Evolutionary conservation across 2,329 filamentous ascomycete genomes (phyloP), one percentile per base, ranked within the genome.

Genomic region (Alternaria ventricosa): DNA sequence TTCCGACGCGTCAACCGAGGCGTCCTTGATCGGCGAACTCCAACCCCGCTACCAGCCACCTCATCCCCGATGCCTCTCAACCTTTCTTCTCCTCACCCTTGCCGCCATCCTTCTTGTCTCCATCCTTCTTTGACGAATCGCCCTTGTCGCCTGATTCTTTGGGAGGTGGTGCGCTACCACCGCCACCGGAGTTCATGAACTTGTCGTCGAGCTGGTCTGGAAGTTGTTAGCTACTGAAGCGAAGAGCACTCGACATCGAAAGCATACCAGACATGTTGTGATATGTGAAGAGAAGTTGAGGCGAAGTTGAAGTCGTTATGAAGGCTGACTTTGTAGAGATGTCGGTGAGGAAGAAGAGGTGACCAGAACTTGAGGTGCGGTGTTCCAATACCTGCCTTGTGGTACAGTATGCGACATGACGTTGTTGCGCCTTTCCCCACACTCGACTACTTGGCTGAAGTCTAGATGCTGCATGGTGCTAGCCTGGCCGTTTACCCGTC

Each of bases 161-260:
- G 11, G 28, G 45, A 15, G 45, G 45, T 13, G 46, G 45, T 23
- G 56, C 56, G 20, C 45, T 18, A 22, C 33, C 33, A 18, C 36
- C 36, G 33, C 20, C 23, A 15, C 53, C 53, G 12, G 53, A 44
- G 41, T 58, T 58, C 45, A 41, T 51, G 46, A 58, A 58, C 45
- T 43, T 44, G 56, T 58, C 56, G 23, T 58, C 56, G 30, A 58
- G 56, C 28, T 58, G 56, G 46, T 58, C 56, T 51, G 8, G 6
- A 30, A 5, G 30, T 1, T 13, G 22, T 58, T 4, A 58, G 20
- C 11, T 33, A 41, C 6, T 12, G 23, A 28, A 36, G 12, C 28
- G 15, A 12, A 12, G 6, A 30, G 2, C 4, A 46, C n/a, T 12
- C 27, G 13, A n/a, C 28, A 36, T 6, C 1, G 13, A 15, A 36